Evolutionary conservation across 1,139 yeast genomes (phyloP), one percentile per base, ranked within the genome.

Genomic region (Yamadazyma triangularis): DNA sequence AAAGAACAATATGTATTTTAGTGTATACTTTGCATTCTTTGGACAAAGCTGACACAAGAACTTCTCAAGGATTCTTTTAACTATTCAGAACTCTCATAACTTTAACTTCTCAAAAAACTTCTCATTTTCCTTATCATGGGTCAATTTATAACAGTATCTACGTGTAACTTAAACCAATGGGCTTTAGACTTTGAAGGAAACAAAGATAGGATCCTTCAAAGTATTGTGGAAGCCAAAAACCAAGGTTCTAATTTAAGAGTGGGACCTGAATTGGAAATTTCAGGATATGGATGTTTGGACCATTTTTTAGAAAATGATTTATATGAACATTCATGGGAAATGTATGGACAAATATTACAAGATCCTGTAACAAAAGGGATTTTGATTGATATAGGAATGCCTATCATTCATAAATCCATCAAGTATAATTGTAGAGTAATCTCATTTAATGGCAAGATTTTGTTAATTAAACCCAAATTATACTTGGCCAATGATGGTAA

Each of bases 181-280:
- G 96, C 98, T 0, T 69, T 93, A 39, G 99, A 93, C 58, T 93
- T 87, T 58, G 97, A 91, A 56, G 99, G 98, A 4, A 93, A 93
- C 57, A 73, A 95, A 34, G 95, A 88, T 50, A 68, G 99, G 34
- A 91, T 93, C 44, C 51, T 91, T 23, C 80, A 82, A 49, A 82
- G 95, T 38, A 89, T 93, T 48, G 56, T 56, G 22, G 68, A 74
- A 32, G 96, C 98, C 33, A 89, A 89, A 50, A 56, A 60, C 14
- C 70, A 65, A 38, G 87, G 88, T 8, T 94, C 99, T 0, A 67
- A 70, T 23, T 70, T 93, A 33, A 73, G 99, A 51, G 96, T 93
- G 13, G 99, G 99, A 1, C 98, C 98, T 1, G 99, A 93, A 55
- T 70, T 93, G 27, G 99, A 93, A 56, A 68, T 93, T 30, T 79